phyloP scores from a whole-genome alignment of 805 yeast genomes.

The Blastobotrys chiropterorum region DNA sequence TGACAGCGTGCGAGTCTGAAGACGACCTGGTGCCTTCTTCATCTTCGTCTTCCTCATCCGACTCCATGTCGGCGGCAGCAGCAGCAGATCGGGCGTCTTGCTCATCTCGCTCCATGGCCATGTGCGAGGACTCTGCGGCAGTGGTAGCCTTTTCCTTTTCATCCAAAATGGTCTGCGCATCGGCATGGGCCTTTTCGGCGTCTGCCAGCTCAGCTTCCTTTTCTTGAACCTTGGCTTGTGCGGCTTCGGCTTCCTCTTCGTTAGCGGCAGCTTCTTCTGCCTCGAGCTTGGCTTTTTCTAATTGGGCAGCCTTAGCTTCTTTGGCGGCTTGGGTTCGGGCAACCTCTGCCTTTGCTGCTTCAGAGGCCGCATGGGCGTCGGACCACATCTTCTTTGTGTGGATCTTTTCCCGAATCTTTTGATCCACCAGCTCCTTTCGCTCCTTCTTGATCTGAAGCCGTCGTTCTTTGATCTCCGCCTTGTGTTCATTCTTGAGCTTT shows the following conservation, averaged over 20 bases:
- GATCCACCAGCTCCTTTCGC: conserved; percentile 5
- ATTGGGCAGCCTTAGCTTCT: not conserved
- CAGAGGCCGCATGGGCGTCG: conserved; percentile 5
- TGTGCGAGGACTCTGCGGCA: not conserved
- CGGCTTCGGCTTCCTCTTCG: conserved; percentile 3
- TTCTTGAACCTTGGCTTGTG: not conserved
- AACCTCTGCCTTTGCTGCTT: conserved; percentile 3
- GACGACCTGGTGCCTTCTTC: conserved; percentile 1
- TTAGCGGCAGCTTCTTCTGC: conserved; percentile 1
- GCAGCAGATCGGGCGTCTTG: not conserved
- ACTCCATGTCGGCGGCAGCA: conserved; percentile 17
- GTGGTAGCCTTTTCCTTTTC: not conserved
- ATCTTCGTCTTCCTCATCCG: conserved; percentile 14
- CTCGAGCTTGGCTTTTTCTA: conserved; percentile 1
- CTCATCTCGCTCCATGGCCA: not conserved
- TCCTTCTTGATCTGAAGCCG: conserved; percentile 11
- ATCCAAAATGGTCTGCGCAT: conserved; percentile 6
- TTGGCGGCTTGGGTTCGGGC: not conserved
- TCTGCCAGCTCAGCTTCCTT: conserved; percentile 15
- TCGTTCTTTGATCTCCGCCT: conserved; percentile 25
- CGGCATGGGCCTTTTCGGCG: conserved; percentile 17
- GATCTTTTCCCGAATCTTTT: conserved; percentile 6
- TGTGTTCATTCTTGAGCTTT: conserved; percentile 18
- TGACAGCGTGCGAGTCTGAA: conserved; percentile 4
- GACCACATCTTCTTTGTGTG: conserved; percentile 6